Evolutionary conservation across 139 green algal genomes (phyloP), one percentile per base, ranked within the genome.

Genomic region (Ostreobium quekettii): DNA sequence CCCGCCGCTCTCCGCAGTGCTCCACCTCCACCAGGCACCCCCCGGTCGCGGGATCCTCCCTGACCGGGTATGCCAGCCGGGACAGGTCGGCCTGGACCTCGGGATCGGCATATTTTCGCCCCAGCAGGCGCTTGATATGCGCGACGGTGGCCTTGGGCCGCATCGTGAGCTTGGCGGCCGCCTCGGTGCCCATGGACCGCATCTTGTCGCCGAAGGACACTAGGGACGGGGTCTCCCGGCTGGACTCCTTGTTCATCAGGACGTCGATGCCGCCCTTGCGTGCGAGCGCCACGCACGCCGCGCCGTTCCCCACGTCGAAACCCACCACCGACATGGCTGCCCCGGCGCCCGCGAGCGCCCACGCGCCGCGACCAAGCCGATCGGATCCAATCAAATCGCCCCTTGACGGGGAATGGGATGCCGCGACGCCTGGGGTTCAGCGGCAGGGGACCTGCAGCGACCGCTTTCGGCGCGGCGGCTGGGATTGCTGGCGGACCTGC

Each of bases 241-340:
- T 96, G 67, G 73, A 88, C 72, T 98, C 93, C 68, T 95, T 92
- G 82, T 99, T 99, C 53, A 99, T 82, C 26, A 97, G 71, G 39
- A 97, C 90, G 77, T 95, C 90, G 7, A 92, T 85, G 28, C 84
- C 82, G 53, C 91, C 79, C 73, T 93, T 93, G 37, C 91, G 81
- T 1, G 91, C 91, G 3, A 97, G 64, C 1, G 89, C 93, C 22
- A 98, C 85, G 73, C 86, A 89, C 33, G 80, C 88, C 6, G 79
- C 83, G n/a, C 83, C 75, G 66, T 96, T 90, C 6, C 93, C 93
- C 1, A 98, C 76, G 67, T 98, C 93, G 58, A 98, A 83, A 1
- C 93, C 93, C 0, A 87, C 85, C 24, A 96, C 89, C 33, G 74
- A 87, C 86, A 98, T 97, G 8, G 2, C 42, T 26, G 19, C 11